Base-by-base conservation (phyloP, 768 basidiomycete species). In the Omphalotus guepiniiformis region DNA sequence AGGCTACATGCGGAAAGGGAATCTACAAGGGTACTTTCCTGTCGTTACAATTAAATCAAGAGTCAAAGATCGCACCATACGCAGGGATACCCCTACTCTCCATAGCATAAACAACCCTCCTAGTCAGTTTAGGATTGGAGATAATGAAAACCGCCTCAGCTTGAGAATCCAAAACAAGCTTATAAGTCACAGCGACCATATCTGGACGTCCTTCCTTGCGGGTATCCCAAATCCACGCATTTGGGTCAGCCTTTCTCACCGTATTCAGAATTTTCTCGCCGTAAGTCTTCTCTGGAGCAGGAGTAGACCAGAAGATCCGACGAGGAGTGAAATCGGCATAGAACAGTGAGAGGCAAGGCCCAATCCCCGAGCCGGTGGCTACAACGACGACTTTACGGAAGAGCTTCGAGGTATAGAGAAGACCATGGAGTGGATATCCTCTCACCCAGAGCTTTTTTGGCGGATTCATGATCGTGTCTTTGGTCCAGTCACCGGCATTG, bases 401-500 rank as follows among this genome's bases (percentile, higher is more conserved):
- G 30, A 78, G 64, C 3, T 68, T 63, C 9, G 73, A 71, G 39
- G 75, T 74, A 36, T 71, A 68, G 26, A 80, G 59, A 41, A 80
- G 68, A 25, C 75, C 78, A 54, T 71, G 72, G 30, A 71, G 68
- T 4, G 78, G 75, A 32, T 73, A 66, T 7, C 78, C 78, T 29
- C 78, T 77, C 23, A 76, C 65, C 77, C 78, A 82, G 21, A 82
- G 60, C 53, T 77, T 62, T 22, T 53, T 71, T 1, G 78, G 76
- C 4, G 79, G 78, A 42, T 75, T 68, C 11, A 45, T 56, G 52
- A 80, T 80, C 42, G 63, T 56, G 47, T 74, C 66, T 42, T 53
- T 59, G 1, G 79, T 82, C 79, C 79, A 80, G 55, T 82, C 78
- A 23, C 79, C 79, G 3, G 79, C 78, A 21, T 69, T 70, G 4